Percentiles rank a stretch among this genome's conserved stretches.
These are phyloP conservation scores for Boletus mariae DNA, from an alignment of 1,284 basidiomycete species.

Conservation along the genomic window DNA sequence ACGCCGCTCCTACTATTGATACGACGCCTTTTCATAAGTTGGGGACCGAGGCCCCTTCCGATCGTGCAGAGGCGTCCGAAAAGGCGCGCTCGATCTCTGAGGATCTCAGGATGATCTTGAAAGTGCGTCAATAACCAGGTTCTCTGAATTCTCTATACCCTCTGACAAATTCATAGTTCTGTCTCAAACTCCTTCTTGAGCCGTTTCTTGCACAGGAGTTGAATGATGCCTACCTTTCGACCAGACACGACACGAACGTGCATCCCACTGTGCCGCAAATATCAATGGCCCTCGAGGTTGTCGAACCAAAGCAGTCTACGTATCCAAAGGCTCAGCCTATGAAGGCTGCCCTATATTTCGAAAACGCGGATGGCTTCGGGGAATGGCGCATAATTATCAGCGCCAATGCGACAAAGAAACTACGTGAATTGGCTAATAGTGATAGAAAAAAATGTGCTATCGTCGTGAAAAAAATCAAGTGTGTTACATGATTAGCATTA, in stretches of 20 bases:
- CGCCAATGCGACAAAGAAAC: not conserved
- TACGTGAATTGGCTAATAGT: not conserved
- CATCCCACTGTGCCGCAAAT: not conserved
- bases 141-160: not conserved
- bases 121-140: constrained; percentile 20
- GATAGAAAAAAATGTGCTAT: not conserved
- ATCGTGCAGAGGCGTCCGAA: constrained; percentile 19
- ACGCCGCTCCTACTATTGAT: constrained; percentile 18
- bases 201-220: constrained; percentile 15
- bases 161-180: constrained; percentile 19
- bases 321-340: not conserved
- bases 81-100: constrained; percentile 20
- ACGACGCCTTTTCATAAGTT: constrained; percentile 26
- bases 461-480: not conserved
- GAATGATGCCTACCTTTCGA: not conserved
- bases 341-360: not conserved
- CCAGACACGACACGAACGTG: not conserved
- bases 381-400: not conserved
- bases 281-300: too few relatives aligned
- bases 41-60: constrained; percentile 24
- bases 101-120: constrained; percentile 27
- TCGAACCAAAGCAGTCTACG: not conserved
- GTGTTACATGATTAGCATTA: not conserved
- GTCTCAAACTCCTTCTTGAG: constrained; percentile 19
- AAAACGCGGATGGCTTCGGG: not conserved